Conservation (phyloP, 202 grass and related monocot species). For the Brachypodium distachyon region DNA sequence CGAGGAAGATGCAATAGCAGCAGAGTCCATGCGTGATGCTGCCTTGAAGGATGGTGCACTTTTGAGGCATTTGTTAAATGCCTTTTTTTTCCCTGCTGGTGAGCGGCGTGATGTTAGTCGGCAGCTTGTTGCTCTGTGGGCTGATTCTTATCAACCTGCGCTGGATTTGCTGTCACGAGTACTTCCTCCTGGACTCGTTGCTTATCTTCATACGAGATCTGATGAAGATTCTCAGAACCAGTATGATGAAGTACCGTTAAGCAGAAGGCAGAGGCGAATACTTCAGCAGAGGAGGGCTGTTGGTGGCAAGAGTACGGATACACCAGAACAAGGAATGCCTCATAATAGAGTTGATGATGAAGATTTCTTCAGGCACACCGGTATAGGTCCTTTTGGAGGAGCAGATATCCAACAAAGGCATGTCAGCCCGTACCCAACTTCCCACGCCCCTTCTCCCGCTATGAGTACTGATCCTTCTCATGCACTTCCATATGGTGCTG, state of each 20-base stretch:
- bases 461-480: conserved; percentile 38
- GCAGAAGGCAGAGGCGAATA: conserved; percentile 77
- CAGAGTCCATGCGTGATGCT: conserved; percentile 98
- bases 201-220: conserved; percentile 87
- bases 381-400: conserved; percentile 26
- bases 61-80: conserved; percentile 92
- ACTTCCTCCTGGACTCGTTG: conserved; percentile 98
- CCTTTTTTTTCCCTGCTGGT: conserved; percentile 81
- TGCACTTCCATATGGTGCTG: conserved; percentile 33
- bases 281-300: conserved; percentile 71
- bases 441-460: conserved; percentile 34
- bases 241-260: conserved; percentile 75
- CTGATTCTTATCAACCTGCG: conserved; percentile 97
- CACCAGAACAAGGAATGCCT: conserved; percentile 50
- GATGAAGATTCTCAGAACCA: conserved; percentile 90
- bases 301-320: conserved; percentile 40
- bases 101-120: conserved; percentile 89
- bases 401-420: conserved; percentile 42
- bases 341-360: conserved; percentile 45
- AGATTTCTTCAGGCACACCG: conserved; percentile 33
- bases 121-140: conserved; percentile 98
- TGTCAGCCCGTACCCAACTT: conserved; percentile 30
- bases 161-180: conserved; percentile 90
- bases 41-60: conserved; percentile 98
- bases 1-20: conserved; percentile 98